Percentiles rank a stretch among this genome's conserved stretches.
These are phyloP conservation scores for Fusarium subglutinans DNA, from an alignment of 2,329 filamentous ascomycete genomes.

Conservation along the genomic window DNA sequence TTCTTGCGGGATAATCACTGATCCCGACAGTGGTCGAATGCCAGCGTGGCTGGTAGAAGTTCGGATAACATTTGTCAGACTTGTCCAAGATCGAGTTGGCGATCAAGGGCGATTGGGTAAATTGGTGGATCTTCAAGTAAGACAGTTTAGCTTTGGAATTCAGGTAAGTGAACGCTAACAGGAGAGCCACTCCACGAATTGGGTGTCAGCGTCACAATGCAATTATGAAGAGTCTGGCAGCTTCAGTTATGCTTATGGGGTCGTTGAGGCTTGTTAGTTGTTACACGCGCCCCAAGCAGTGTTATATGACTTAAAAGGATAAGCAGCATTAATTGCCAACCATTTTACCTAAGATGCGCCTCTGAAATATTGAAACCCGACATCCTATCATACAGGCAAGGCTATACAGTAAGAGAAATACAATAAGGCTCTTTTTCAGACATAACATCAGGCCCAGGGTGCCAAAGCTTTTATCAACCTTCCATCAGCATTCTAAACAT, in stretches of 20 bases:
- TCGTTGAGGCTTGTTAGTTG: too few species aligned
- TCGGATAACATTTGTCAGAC: background rate
- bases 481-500: background rate
- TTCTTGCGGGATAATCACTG: background rate
- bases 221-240: background rate
- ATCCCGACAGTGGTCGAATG: background rate
- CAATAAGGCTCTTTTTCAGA: background rate
- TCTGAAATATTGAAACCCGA: too few species aligned
- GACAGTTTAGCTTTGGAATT: background rate
- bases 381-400: accelerated
- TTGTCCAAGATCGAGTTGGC: background rate
- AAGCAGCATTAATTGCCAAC: background rate
- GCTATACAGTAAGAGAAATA: background rate
- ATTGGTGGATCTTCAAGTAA: background rate
- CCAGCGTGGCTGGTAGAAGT: background rate
- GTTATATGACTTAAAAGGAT: accelerated
- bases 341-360: background rate
- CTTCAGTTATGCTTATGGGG: too few species aligned
- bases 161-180: accelerated
- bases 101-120: background rate
- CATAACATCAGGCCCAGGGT: background rate
- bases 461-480: background rate
- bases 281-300: background rate
- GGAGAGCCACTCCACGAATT: background rate
- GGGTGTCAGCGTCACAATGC: background rate